These are phyloP conservation scores for Hydnomerulius pinastri DNA, from an alignment of 768 basidiomycete species.

Conservation along the genomic window DNA sequence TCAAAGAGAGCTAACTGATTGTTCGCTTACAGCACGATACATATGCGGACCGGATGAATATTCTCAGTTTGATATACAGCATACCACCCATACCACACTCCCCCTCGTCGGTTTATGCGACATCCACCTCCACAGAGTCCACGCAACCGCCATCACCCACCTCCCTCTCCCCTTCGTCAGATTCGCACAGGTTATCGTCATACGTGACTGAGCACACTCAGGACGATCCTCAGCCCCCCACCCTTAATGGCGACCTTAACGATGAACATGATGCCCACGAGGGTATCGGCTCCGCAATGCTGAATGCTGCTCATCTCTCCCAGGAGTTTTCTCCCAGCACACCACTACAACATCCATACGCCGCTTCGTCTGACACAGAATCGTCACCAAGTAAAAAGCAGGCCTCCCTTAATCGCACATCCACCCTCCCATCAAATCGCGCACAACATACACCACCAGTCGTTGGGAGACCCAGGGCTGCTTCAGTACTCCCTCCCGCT, in stretches of 20 bases:
- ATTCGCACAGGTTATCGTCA: constrained; percentile 53
- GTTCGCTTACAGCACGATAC: constrained; percentile 74
- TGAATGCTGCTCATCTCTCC: constrained; percentile 33
- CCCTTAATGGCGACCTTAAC: constrained; percentile 21
- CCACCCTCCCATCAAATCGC: constrained; percentile 36
- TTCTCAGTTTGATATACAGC: constrained; percentile 86
- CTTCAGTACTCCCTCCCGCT: constrained; percentile 64
- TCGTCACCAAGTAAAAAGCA: constrained; percentile 26
- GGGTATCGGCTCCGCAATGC: constrained; percentile 48
- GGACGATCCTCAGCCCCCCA: constrained; percentile 33
- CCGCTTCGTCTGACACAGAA: constrained; percentile 41
- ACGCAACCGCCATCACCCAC: constrained; percentile 40
- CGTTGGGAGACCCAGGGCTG: constrained; percentile 49
- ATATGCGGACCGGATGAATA: constrained; percentile 93
- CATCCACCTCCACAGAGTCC: constrained; percentile 39
- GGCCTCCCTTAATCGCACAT: constrained; percentile 32
- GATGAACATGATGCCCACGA: constrained; percentile 43
- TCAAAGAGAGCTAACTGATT: constrained; percentile 15
- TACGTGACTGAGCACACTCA: constrained; percentile 40
- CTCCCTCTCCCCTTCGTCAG: constrained; percentile 41
- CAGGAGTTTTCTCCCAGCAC: constrained; percentile 28
- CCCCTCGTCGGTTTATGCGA: constrained; percentile 51
- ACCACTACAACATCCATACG: constrained; percentile 51
- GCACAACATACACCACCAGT: constrained; percentile 23
- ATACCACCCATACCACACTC: constrained; percentile 77